These are phyloP conservation scores for Aspergillus asperescens DNA, from an alignment of 495 filamentous ascomycete genomes.

Conservation along the genomic window DNA sequence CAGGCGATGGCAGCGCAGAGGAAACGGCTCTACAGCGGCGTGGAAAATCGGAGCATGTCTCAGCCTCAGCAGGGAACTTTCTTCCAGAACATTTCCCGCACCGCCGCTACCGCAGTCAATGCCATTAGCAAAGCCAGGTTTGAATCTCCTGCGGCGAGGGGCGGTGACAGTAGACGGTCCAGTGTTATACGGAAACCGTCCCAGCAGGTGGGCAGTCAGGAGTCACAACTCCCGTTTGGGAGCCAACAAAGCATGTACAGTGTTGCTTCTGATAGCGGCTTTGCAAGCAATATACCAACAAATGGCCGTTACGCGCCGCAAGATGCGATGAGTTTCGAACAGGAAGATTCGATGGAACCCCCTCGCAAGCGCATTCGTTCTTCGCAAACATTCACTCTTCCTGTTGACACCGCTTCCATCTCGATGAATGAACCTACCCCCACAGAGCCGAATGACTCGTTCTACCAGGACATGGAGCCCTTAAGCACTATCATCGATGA, in stretches of 20 bases:
- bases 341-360: constrained; percentile 64
- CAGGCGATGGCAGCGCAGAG: constrained; percentile 97
- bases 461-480: constrained; percentile 58
- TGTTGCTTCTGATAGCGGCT: constrained; percentile 58
- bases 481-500: constrained; percentile 49
- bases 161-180: constrained; percentile 45
- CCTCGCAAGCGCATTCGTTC: constrained; percentile 75
- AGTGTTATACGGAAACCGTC: constrained; percentile 50
- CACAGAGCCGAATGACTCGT: constrained; percentile 83
- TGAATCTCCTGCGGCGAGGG: constrained; percentile 73
- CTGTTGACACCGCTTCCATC: constrained; percentile 36
- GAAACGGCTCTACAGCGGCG: constrained; percentile 76
- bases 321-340: constrained; percentile 43
- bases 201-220: constrained; percentile 59
- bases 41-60: constrained; percentile 60
- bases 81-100: constrained; percentile 92
- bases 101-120: constrained; percentile 84
- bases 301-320: constrained; percentile 36
- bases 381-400: constrained; percentile 34
- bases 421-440: constrained; percentile 57
- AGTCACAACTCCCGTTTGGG: constrained; percentile 48
- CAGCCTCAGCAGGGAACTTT: constrained; percentile 72
- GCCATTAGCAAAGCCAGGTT: constrained; percentile 93
- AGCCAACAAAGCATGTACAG: constrained; percentile 68
- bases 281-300: constrained; percentile 45